Percentiles rank a stretch among this genome's conserved stretches.
These are phyloP conservation scores for Cercospora berteroae DNA, from an alignment of 2,329 filamentous ascomycete species.

Conservation along the genomic window DNA sequence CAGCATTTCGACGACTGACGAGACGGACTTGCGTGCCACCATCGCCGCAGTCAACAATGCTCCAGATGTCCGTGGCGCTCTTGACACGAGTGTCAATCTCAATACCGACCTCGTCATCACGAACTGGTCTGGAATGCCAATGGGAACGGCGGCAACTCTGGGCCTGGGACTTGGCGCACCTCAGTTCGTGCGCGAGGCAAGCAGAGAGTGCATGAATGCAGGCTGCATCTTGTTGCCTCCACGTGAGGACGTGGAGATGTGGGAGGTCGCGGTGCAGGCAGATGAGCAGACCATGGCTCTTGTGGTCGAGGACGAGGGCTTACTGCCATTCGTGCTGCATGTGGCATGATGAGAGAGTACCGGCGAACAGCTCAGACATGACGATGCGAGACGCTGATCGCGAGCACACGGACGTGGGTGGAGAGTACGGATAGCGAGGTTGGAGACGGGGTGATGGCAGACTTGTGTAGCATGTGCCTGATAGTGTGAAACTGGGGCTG, in stretches of 20 bases:
- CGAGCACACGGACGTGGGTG: background rate
- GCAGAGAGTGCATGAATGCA: conserved; percentile 9
- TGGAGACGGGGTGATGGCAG: background rate
- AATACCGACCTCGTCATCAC: conserved; percentile 22
- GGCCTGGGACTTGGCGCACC: conserved; percentile 25
- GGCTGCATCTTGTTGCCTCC: conserved; percentile 23
- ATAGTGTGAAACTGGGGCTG: background rate
- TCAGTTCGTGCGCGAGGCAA: conserved; percentile 22
- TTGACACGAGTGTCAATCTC: conserved; percentile 3
- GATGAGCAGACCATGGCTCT: conserved; percentile 17
- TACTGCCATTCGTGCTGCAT: conserved; percentile 16
- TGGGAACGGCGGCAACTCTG: conserved; percentile 17
- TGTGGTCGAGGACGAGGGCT: conserved; percentile 22
- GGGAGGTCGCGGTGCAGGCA: conserved; percentile 29
- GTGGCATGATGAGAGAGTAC: conserved; percentile 10
- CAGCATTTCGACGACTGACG: conserved; percentile 4
- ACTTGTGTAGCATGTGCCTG: background rate
- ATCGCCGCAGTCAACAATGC: conserved; percentile 24
- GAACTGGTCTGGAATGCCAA: conserved; percentile 26
- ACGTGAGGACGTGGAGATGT: conserved; percentile 17
- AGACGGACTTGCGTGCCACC: conserved; percentile 19
- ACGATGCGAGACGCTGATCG: background rate
- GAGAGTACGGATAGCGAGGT: background rate
- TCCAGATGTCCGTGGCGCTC: conserved; percentile 3
- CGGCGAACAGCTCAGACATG: background rate